A percentile compares a stretch with the other conserved stretches of the same genome.
Conservation (phyloP, 371 early-diverging fungal genomes). For the Apophysomyces elegans region DNA sequence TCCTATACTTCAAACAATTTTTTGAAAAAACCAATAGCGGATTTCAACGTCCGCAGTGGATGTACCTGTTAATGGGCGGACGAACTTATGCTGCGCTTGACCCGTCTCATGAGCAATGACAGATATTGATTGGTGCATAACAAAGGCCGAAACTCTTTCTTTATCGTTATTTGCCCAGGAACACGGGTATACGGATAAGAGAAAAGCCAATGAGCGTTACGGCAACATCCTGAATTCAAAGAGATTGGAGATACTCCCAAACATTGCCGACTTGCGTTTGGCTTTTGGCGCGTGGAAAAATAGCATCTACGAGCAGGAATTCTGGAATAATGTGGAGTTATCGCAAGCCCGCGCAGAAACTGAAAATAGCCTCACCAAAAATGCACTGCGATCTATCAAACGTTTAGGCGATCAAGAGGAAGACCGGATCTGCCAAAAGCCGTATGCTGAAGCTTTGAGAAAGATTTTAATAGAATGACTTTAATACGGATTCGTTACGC, state of each 20-base stretch:
- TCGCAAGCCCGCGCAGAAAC: neutral
- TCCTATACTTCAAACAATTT: no score
- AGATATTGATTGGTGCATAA: neutral
- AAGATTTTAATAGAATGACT: neutral
- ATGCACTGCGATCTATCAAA: neutral
- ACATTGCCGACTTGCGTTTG: neutral
- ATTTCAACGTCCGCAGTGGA: neutral
- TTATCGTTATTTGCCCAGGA: neutral
- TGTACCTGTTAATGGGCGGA: no score
- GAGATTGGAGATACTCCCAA: neutral
- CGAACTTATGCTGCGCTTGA: neutral
- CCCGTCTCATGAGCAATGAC: neutral
- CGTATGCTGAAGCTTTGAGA: neutral
- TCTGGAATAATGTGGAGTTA: neutral
- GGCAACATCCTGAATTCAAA: neutral
- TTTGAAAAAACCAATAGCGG: no score
- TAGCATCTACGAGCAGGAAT: neutral
- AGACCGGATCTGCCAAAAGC: neutral
- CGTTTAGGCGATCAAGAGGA: neutral
- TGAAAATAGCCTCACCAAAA: slow-evolving; percentile 1
- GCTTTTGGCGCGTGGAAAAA: neutral
- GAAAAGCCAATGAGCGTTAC: neutral
- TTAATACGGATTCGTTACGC: neutral
- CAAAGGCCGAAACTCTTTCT: neutral
- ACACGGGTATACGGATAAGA: neutral